Conservation (phyloP, 164 flowering plant genomes). For the Houttuynia cordata region DNA sequence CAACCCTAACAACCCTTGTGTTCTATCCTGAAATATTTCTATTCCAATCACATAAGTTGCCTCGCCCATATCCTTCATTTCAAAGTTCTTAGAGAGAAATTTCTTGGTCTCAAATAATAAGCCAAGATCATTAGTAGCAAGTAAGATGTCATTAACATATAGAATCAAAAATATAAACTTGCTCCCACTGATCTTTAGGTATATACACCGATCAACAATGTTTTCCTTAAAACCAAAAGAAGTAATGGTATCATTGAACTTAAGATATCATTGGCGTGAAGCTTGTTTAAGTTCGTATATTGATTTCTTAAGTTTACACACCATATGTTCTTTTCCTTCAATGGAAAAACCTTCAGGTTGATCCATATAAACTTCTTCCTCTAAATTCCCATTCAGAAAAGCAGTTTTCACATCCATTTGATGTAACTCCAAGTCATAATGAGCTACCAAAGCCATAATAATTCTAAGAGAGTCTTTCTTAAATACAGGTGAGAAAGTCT, state of each 20-base stretch:
- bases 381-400: no score
- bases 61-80: neutral
- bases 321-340: no score
- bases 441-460: neutral
- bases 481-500: no score
- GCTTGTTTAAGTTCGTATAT: neutral
- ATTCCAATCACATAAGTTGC: neutral
- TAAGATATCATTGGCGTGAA: neutral
- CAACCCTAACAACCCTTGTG: neutral
- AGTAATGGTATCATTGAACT: no score
- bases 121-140: neutral
- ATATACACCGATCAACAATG: neutral
- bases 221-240: neutral
- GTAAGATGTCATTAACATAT: neutral
- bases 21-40: neutral
- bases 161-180: no score
- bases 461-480: neutral
- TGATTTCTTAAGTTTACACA: neutral
- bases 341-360: no score
- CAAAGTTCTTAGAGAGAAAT: neutral
- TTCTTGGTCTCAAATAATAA: neutral
- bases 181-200: neutral
- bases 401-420: neutral
- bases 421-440: neutral
- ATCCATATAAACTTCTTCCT: no score